phyloP scores from a whole-genome alignment of 1,139 yeast genomes.

The Saccharomyces hybrid region DNA sequence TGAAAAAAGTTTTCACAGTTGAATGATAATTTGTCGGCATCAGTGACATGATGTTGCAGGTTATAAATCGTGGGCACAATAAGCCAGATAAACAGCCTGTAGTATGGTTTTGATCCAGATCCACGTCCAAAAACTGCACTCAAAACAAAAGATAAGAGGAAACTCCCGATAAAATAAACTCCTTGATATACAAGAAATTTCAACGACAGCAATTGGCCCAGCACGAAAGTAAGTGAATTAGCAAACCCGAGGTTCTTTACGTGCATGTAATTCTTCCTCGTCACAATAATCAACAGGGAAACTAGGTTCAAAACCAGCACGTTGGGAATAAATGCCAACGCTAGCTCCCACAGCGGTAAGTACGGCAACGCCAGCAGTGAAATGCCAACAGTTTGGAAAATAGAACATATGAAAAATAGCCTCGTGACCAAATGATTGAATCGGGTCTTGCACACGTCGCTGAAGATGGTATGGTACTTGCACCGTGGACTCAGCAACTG shows the following conservation, averaged over 20 bases:
- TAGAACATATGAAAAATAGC: conserved; percentile 32
- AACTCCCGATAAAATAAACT: conserved; percentile 35
- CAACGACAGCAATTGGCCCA: conserved; percentile 41
- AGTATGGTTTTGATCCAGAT: conserved; percentile 16
- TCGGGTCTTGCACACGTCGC: conserved; percentile 36
- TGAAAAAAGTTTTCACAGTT: conserved; percentile 34
- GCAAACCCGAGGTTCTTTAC: conserved; percentile 46
- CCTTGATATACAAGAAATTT: conserved; percentile 34
- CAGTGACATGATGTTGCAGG: conserved; percentile 47
- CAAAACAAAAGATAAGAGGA: conserved; percentile 37
- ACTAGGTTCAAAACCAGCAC: conserved; percentile 32
- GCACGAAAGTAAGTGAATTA: conserved; percentile 43
- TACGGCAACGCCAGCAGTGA: conserved; percentile 21
- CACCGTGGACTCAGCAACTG: conserved; percentile 23
- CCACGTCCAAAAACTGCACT: conserved; percentile 25
- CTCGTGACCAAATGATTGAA: conserved; percentile 35
- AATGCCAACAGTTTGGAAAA: conserved; percentile 28
- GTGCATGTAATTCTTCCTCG: conserved; percentile 45
- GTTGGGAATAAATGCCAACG: conserved; percentile 30
- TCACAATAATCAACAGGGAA: conserved; percentile 39
- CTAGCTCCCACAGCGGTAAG: conserved; percentile 18
- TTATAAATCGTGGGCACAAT: conserved; percentile 45
- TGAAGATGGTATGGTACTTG: conserved; percentile 35
- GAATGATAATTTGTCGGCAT: conserved; percentile 54
- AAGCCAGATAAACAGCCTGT: conserved; percentile 23